Percentiles rank a stretch among this genome's conserved stretches.
These are phyloP conservation scores for Phialemonium atrogriseum DNA, from an alignment of 2,329 filamentous ascomycete genomes.

Conservation along the genomic window DNA sequence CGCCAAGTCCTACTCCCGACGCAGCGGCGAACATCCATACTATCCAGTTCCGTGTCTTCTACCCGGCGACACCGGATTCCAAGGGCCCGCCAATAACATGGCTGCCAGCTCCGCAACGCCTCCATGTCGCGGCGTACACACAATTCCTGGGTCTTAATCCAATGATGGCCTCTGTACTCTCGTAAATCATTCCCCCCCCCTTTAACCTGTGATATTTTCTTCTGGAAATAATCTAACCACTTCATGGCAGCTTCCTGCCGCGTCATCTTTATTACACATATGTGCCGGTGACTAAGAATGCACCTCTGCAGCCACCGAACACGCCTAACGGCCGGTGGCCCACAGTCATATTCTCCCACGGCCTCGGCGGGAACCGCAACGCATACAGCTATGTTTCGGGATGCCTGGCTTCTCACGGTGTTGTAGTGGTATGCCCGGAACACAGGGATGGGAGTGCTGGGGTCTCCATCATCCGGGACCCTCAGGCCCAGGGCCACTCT, in stretches of 20 bases:
- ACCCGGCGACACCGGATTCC: slow-evolving; percentile 53
- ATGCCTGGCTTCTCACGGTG: slow-evolving; percentile 70
- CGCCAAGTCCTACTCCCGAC: slow-evolving; percentile 44
- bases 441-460: slow-evolving; percentile 77
- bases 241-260: slow-evolving; percentile 48
- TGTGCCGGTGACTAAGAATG: slow-evolving; percentile 66
- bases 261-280: slow-evolving; percentile 65
- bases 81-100: slow-evolving; percentile 58
- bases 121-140: slow-evolving; percentile 67
- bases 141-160: slow-evolving; percentile 63
- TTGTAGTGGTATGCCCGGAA: slow-evolving; percentile 74
- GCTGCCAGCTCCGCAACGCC: slow-evolving; percentile 69
- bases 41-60: slow-evolving; percentile 74
- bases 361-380: slow-evolving; percentile 72
- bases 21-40: slow-evolving; percentile 56
- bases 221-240: too few species aligned
- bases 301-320: slow-evolving; percentile 46
- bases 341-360: slow-evolving; percentile 79
- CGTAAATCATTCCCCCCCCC: slow-evolving; percentile 32
- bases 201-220: too few species aligned
- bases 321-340: slow-evolving; percentile 56
- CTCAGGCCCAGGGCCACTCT: slow-evolving; percentile 35
- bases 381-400: slow-evolving; percentile 78
- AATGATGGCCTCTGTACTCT: slow-evolving; percentile 49
- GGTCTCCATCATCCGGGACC: slow-evolving; percentile 61